Evolutionary conservation across 495 filamentous ascomycete genomes (phyloP).

Genomic region (Talaromyces thailandensis): DNA sequence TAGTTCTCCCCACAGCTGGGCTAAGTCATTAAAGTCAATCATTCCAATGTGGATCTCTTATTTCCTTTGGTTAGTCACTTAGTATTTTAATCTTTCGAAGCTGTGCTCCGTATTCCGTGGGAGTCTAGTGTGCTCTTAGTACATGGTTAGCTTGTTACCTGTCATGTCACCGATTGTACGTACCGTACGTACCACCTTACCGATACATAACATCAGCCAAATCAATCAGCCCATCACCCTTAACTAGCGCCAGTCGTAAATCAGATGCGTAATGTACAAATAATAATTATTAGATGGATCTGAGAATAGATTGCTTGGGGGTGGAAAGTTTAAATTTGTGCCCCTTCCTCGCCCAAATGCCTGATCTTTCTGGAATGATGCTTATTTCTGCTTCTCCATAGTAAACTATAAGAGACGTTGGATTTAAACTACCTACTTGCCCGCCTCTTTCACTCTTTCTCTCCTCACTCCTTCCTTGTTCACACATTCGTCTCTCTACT

Average conservation of each 20-base stretch:
- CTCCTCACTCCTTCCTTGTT: background rate
- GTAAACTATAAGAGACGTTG: background rate
- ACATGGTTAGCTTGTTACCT: background rate
- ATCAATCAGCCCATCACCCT: background rate
- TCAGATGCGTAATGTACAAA: background rate
- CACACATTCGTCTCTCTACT: background rate
- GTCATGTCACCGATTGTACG: background rate
- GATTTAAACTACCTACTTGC: background rate
- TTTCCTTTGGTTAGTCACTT: too few species aligned
- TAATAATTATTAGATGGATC: background rate
- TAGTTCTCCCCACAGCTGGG: slow-evolving; percentile 1
- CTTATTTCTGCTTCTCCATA: background rate
- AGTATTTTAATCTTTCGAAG: background rate
- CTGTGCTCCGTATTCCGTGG: background rate
- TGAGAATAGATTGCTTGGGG: background rate
- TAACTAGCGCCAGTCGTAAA: background rate
- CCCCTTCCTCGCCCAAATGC: slow-evolving; percentile 3
- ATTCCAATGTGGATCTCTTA: background rate
- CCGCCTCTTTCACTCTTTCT: background rate
- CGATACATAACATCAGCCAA: background rate
- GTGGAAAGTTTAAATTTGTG: background rate
- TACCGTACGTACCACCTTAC: background rate
- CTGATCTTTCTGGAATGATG: background rate
- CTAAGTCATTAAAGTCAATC: background rate
- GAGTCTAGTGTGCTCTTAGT: background rate